Evolutionary conservation across 192 early-diverging fungal species (phyloP), one percentile per base, ranked within the genome.

Genomic region (Geranomyces michiganensis): DNA sequence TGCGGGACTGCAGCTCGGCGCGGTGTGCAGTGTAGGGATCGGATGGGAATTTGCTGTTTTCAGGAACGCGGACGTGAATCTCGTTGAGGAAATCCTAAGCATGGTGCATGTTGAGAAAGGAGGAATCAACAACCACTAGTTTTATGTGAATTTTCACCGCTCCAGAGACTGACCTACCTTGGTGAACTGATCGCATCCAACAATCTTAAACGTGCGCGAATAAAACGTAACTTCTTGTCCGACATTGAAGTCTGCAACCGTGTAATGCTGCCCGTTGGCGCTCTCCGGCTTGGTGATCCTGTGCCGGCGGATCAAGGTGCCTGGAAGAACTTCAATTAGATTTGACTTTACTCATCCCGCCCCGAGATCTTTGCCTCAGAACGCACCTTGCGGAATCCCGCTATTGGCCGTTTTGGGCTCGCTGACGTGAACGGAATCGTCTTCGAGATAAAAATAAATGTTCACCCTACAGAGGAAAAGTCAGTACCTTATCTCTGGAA

Each of bases 371-470:
- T 10, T 10, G 36, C 36, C 10, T 41, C 36, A 3, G 36, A 10
- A 7, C 36, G 24, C 15, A 83, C 82, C 85, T 78, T 89, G 87
- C 27, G 84, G 84, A 65, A 87, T 89, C 5, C 85, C 87, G 64
- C 82, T 84, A 73, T 87, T 85, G 1, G 71, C 69, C 30, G 73
- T 75, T 55, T 79, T 79, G 2, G 87, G 87, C 75, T 89, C 87
- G 73, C 79, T 85, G 29, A 89, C 87, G 47, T 85, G 79, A 22
- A 89, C 83, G 7, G 87, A 82, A 62, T 87, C 84, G 73, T 89
- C 87, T 71, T 89, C 85, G 24, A 87, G 74, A 56, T 85, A 88
- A 67, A 84, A 88, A 67, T 85, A 83, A 27, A 88, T 83, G 66
- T 84, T 83, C 51, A 86, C 86, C 62, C 84, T 85, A 26, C 8